A percentile compares a stretch with the other conserved stretches of the same genome.
Evolutionary conservation across 805 yeast genomes (phyloP).

Genomic region (Ogataea philodendri): DNA sequence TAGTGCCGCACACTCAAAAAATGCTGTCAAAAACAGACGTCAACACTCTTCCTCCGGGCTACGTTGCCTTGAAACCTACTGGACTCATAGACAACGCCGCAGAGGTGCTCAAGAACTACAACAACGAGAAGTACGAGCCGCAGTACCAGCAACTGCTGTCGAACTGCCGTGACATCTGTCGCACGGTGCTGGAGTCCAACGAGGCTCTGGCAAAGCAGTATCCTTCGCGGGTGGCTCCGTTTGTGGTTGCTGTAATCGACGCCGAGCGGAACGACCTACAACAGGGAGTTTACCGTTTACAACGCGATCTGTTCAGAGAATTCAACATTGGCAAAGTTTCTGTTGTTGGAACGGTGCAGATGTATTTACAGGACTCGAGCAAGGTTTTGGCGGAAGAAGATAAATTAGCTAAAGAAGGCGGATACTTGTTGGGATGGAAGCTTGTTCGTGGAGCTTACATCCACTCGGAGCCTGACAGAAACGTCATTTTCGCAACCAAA

Average conservation of each 20-base stretch:
- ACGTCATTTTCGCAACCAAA: slow-evolving; percentile 72
- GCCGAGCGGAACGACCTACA: slow-evolving; percentile 90
- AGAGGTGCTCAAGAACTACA: slow-evolving; percentile 61
- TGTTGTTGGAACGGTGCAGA: slow-evolving; percentile 88
- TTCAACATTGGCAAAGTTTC: slow-evolving; percentile 68
- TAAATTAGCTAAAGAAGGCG: slow-evolving; percentile 54
- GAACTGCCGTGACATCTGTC: slow-evolving; percentile 64
- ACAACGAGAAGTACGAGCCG: slow-evolving; percentile 46
- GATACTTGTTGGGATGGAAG: slow-evolving; percentile 79
- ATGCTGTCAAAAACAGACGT: slow-evolving; percentile 50
- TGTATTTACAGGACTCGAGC: slow-evolving; percentile 77
- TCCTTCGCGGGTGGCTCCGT: slow-evolving; percentile 69
- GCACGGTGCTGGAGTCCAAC: slow-evolving; percentile 55
- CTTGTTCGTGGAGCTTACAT: slow-evolving; percentile 95
- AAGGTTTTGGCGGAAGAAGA: slow-evolving; percentile 62
- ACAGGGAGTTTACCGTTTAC: slow-evolving; percentile 87
- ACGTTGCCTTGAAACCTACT: slow-evolving; percentile 90
- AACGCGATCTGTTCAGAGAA: slow-evolving; percentile 70
- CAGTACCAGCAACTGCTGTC: slow-evolving; percentile 59
- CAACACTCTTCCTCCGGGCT: slow-evolving; percentile 82
- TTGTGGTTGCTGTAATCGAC: slow-evolving; percentile 77
- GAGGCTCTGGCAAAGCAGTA: slow-evolving; percentile 43
- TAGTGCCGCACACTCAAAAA: slow-evolving; percentile 66
- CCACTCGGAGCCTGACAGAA: slow-evolving; percentile 79
- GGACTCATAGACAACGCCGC: slow-evolving; percentile 82